Percentiles rank a stretch among this genome's conserved stretches.
Evolutionary conservation across 2,329 filamentous ascomycete genomes (phyloP).

Genomic region (Iodosphaeria phyllophila): DNA sequence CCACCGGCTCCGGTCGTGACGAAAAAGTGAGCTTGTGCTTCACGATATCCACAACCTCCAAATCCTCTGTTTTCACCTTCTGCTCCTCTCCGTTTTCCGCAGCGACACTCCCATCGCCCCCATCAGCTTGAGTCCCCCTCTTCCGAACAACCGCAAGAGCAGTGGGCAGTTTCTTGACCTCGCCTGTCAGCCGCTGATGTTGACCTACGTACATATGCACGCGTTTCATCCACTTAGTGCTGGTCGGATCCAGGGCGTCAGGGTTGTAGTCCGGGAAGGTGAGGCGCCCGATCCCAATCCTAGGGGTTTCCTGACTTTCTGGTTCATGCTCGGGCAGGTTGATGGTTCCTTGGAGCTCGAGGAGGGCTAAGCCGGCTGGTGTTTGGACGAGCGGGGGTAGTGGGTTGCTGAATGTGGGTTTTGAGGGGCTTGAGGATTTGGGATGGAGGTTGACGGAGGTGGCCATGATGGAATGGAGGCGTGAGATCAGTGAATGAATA

Average conservation of each 20-base stretch:
- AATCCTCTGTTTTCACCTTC: conserved; percentile 30
- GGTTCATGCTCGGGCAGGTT: conserved; percentile 40
- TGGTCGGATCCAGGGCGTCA: conserved; percentile 23
- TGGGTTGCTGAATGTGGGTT: conserved; percentile 21
- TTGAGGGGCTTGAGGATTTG: conserved; percentile 7
- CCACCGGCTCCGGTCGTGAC: conserved; percentile 69
- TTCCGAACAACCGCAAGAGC: conserved; percentile 63
- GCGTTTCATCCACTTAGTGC: conserved; percentile 71
- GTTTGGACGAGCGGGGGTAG: conserved; percentile 75
- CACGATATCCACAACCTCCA: conserved; percentile 78
- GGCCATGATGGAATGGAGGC: conserved; percentile 10
- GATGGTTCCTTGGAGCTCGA: conserved; percentile 86
- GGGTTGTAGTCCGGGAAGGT: conserved; percentile 60
- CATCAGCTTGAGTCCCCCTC: conserved; percentile 17
- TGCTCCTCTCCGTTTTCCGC: conserved; percentile 11
- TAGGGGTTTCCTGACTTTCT: conserved; percentile 14
- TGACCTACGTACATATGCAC: conserved; percentile 78
- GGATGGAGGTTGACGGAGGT: conserved; percentile 23
- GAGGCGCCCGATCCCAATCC: conserved; percentile 48
- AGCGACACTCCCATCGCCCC: conserved; percentile 25
- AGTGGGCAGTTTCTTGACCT: conserved; percentile 70
- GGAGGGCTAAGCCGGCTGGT: conserved; percentile 69
- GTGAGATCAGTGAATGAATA: too few species aligned
- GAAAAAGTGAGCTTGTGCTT: conserved; percentile 78
- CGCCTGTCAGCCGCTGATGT: conserved; percentile 75